Percentiles rank a stretch among this genome's conserved stretches.
These are phyloP conservation scores for Chlorella vulgaris DNA, from an alignment of 139 green algal genomes.

Conservation along the genomic window DNA sequence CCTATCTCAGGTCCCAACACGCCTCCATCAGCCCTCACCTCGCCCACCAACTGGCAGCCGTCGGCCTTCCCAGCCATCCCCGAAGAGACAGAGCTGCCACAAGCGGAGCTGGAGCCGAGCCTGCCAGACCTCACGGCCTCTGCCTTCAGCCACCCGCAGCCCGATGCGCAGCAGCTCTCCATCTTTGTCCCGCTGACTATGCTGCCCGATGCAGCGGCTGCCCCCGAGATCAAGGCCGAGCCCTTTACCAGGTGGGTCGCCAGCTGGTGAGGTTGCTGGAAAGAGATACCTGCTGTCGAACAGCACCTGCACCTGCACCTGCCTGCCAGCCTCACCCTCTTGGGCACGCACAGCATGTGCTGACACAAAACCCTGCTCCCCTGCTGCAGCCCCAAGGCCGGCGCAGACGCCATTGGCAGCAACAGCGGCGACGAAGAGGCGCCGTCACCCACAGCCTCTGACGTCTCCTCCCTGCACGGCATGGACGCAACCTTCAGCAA, in stretches of 20 bases:
- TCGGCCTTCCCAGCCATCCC: conserved; percentile 28
- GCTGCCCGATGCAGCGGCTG: no score
- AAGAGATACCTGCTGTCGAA: no score
- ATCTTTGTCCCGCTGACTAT: neutral
- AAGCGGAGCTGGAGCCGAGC: neutral
- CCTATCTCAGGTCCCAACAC: neutral
- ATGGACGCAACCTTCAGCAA: neutral
- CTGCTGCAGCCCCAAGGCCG: neutral
- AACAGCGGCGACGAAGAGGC: neutral
- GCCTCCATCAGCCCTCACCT: neutral
- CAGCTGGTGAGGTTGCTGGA: no score
- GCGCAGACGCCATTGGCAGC: neutral
- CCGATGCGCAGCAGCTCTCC: neutral
- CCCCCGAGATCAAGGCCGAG: no score
- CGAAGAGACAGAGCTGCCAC: conserved; percentile 14
- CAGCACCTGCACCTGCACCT: no score
- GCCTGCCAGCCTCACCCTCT: no score
- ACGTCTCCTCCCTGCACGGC: neutral
- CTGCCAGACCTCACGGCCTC: neutral
- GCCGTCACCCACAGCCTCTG: neutral
- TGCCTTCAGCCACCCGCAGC: neutral
- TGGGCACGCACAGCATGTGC: no score
- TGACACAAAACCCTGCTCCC: no score
- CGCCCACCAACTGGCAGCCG: neutral
- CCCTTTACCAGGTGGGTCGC: no score